Evolutionary conservation across 768 basidiomycete genomes (phyloP).

Genomic region (Crepidotus variabilis): DNA sequence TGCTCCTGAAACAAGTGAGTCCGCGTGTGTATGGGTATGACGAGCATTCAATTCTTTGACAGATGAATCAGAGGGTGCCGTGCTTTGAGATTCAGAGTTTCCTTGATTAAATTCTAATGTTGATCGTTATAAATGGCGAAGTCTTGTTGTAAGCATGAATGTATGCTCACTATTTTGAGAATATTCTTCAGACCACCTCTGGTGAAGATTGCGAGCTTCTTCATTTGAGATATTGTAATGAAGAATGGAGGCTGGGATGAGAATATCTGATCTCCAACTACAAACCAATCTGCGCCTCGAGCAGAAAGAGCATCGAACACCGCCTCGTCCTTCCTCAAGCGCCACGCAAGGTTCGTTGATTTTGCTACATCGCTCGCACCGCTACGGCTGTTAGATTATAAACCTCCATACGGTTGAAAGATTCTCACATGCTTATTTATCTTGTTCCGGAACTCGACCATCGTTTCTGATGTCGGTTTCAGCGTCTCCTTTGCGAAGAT

Average conservation of each 20-base stretch:
- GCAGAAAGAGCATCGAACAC: slow-evolving; percentile 1
- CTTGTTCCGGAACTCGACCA: slow-evolving; percentile 1
- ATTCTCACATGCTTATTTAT: background rate
- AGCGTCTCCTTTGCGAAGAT: slow-evolving; percentile 3
- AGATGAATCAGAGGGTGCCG: background rate
- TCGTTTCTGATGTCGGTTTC: slow-evolving; percentile 2
- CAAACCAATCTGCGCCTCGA: background rate
- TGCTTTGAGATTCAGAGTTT: background rate
- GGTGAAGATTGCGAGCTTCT: background rate
- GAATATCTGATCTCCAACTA: slow-evolving; percentile 6
- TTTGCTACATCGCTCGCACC: background rate
- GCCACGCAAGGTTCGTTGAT: slow-evolving; percentile 1
- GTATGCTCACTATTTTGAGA: background rate
- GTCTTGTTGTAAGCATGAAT: background rate
- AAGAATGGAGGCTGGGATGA: background rate
- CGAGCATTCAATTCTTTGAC: background rate
- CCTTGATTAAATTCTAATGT: background rate
- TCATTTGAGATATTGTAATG: slow-evolving; percentile 1
- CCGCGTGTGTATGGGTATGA: background rate
- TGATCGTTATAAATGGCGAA: background rate
- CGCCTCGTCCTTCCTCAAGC: background rate
- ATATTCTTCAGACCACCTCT: background rate
- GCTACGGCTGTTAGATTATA: background rate
- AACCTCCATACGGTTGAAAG: background rate
- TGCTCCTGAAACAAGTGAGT: background rate